Evolutionary conservation across 2,329 filamentous ascomycete genomes (phyloP).

Genomic region (Cladosporium sp.): DNA sequence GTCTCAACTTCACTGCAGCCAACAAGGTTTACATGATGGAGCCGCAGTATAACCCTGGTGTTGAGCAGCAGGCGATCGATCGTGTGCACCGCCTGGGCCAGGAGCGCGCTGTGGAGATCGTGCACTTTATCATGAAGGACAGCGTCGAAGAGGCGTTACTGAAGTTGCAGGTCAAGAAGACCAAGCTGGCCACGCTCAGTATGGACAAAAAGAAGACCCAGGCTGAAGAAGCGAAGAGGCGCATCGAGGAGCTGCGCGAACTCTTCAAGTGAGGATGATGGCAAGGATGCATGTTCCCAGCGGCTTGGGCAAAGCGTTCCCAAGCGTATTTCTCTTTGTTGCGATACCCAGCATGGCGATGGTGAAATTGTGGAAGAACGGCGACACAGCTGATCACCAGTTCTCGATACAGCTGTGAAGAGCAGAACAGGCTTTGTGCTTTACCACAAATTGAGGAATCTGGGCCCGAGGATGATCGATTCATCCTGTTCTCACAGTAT

Average conservation of each 20-base stretch:
- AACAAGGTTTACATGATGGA: slow-evolving; percentile 96
- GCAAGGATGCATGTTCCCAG: not conserved
- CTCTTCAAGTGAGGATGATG: slow-evolving; percentile 45
- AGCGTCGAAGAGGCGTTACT: slow-evolving; percentile 96
- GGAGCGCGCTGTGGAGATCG: slow-evolving; percentile 79
- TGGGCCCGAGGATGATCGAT: no score
- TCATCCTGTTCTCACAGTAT: no score
- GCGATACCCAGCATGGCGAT: not conserved
- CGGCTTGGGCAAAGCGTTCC: not conserved
- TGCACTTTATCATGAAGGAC: slow-evolving; percentile 81
- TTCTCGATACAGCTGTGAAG: no score
- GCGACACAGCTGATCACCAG: no score
- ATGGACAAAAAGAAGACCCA: slow-evolving; percentile 61
- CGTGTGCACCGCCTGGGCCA: slow-evolving; percentile 89
- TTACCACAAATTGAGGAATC: no score
- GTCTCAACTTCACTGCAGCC: slow-evolving; percentile 82
- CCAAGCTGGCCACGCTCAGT: slow-evolving; percentile 79
- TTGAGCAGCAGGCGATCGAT: slow-evolving; percentile 90
- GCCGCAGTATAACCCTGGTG: slow-evolving; percentile 93
- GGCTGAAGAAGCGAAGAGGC: slow-evolving; percentile 61
- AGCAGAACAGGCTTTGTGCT: no score
- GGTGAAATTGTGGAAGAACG: not conserved
- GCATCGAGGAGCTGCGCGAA: slow-evolving; percentile 56
- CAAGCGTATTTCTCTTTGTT: not conserved
- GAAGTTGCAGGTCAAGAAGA: slow-evolving; percentile 85